A percentile compares a stretch with the other conserved stretches of the same genome.
Conservation (phyloP, 352 stramenopile species). For the Chrysophaeum taylorii region DNA sequence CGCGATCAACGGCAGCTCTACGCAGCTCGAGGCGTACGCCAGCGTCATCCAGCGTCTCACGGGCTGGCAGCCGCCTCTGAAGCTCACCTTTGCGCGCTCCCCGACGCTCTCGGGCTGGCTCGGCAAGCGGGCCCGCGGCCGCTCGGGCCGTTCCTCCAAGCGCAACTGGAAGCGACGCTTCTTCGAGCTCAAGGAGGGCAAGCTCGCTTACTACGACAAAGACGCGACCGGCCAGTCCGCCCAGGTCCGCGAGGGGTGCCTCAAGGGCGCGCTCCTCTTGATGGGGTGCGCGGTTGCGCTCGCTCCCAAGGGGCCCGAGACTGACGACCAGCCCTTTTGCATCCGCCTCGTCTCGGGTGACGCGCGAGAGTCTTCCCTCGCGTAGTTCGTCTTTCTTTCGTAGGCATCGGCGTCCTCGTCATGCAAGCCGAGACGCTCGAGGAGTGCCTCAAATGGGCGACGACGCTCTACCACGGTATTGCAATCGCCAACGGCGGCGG, state of each 20-base stretch:
- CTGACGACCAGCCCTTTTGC: neutral
- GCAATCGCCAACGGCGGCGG: conserved; percentile 32
- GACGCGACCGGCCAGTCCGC: no score
- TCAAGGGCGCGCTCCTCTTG: conserved; percentile 20
- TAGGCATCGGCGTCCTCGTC: conserved; percentile 20
- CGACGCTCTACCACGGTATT: conserved; percentile 21
- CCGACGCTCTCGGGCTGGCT: conserved; percentile 20
- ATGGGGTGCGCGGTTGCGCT: conserved; percentile 21
- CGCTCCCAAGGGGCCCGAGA: neutral
- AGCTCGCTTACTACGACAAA: conserved; percentile 19
- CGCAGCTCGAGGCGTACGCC: conserved; percentile 25
- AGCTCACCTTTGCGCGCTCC: conserved; percentile 26
- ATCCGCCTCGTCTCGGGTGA: conserved; percentile 19
- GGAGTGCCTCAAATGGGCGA: conserved; percentile 28
- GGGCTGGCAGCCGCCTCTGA: conserved; percentile 32
- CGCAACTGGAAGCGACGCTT: conserved; percentile 23
- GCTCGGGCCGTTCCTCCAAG: conserved; percentile 9
- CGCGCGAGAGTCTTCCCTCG: conserved; percentile 19
- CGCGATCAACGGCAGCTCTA: conserved; percentile 27
- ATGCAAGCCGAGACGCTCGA: conserved; percentile 29
- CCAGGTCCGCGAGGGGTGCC: neutral
- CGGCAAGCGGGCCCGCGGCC: conserved; percentile 19
- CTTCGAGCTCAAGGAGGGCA: conserved; percentile 24
- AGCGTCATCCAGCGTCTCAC: conserved; percentile 29
- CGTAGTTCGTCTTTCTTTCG: conserved; percentile 18